Base-by-base conservation (phyloP, 2,329 filamentous ascomycete species). In the Aspergillus bombycis region DNA sequence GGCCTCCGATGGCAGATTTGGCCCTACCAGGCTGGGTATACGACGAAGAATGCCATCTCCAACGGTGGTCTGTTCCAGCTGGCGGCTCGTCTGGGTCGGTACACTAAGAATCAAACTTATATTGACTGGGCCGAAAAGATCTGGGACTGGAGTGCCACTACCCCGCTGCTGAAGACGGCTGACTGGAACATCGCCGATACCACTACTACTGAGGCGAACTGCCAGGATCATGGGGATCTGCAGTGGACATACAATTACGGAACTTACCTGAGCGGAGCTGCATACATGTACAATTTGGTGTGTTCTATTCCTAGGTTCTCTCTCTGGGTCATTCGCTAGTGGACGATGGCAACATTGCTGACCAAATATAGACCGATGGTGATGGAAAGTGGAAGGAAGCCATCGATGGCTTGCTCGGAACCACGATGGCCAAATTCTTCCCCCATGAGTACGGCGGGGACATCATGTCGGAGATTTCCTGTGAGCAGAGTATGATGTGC, bases 1-100 rank as follows among this genome's bases (percentile, higher is more conserved):
- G 93, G 93, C 19, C 79, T 96, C 69, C 87, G 90, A 67, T 96
- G 93, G 93, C 93, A 96, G 79, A 91, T 96, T 65, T 94, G 90
- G 79, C 83, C 86, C 14, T 91, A 89, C 79, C 93, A 93, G 79
- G 86, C 83, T 62, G 92, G 92, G 6, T 88, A 82, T 69, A 77
- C 79, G 59, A 87, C 85, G 69, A 87, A 87, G 68, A 88, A 88
- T 68, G 81, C 82, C 26, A 84, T 88, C 65, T 85, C 83, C 14
- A 87, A 87, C 66, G 85, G 85, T 4, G 84, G 81, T 36, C 82
- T 87, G 63, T 86, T 87, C 74, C 84, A 86, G 67, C 79, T 88
- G 12, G 81, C 83, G 3, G 84, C 92, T 9, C 88, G 92, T 19
- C 83, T 96, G 8, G 90, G 91, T 0, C 84, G 89, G 14, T 95